Base-by-base conservation (phyloP, 306 rosid genomes). In the Trifolium pratense region DNA sequence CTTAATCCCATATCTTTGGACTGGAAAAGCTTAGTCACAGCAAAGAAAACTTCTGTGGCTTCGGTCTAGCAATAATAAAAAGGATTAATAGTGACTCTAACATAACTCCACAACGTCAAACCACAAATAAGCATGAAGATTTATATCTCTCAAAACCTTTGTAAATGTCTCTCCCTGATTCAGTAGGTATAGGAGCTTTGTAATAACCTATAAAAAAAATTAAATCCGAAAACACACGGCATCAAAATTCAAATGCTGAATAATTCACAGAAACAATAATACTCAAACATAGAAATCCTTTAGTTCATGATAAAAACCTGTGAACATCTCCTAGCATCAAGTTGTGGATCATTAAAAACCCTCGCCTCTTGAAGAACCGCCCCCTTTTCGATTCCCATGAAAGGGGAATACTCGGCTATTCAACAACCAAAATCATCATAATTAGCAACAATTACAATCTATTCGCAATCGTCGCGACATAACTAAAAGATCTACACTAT, bases 31-130 rank as follows among this genome's bases (percentile, higher is more conserved):
- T 95, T 95, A 62, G 99, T 95, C 79, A 95, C 99, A 5, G 99
- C 78, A 87, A 95, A 95, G 90, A 95, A 95, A 75, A 92, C 99
- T 86, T 95, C 99, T 45, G 99, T 95, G 76, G 97, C 99, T 85
- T 92, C 99, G 26, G 83, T 46, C 99, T 95, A 69, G 20, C 83
- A 75, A 78, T 21, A 29, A 61, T 39, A 23, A 29, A 72, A 71
- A 69, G 6, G 21, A 62, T 79, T 16, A 46, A 49, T 32, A 17
- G 80, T 1, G 26, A 48, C 66, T 79, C 74, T 18, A 59, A 34
- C 70, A 66, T 45, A 48, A 42, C 56, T 75, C 51, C 40, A 18
- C 51, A 39, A 42, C 6, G 40, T 43, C 56, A 32, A 58, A 34
- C 66, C 52, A 66, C 23, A 34, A 69, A 68, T 64, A 78, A 78